A percentile compares a stretch with the other conserved stretches of the same genome.
phyloP scores from a whole-genome alignment of 1,284 basidiomycete genomes.

The Leccinum fallax region DNA sequence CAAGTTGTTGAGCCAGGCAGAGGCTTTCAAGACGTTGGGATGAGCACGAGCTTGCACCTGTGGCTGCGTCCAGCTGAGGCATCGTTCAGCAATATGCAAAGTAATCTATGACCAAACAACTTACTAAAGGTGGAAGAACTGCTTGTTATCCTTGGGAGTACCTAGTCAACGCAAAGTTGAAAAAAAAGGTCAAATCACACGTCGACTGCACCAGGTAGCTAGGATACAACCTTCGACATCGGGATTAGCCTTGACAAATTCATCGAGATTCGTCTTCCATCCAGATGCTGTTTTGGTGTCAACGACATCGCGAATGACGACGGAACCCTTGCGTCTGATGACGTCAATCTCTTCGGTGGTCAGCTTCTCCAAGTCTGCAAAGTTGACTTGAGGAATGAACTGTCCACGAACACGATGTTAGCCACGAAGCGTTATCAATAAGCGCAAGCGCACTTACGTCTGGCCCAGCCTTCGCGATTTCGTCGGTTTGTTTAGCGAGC shows the following conservation, averaged over 20 bases:
- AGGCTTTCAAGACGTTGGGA: conserved; percentile 66
- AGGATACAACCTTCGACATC: conserved; percentile 46
- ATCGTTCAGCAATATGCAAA: not conserved
- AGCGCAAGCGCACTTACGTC: conserved; percentile 41
- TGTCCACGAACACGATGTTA: conserved; percentile 14
- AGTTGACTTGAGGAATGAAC: conserved; percentile 45
- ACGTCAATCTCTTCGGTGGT: conserved; percentile 46
- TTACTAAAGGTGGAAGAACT: conserved; percentile 74
- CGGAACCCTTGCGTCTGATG: conserved; percentile 58
- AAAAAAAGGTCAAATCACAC: not conserved
- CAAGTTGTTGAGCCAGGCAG: conserved; percentile 64
- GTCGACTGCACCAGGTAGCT: not conserved
- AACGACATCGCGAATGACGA: conserved; percentile 66
- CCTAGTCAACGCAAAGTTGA: conserved; percentile 38
- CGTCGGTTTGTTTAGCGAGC: conserved; percentile 46
- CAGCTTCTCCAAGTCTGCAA: conserved; percentile 49
- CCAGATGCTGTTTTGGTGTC: conserved; percentile 52
- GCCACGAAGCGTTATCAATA: not conserved
- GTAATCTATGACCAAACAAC: conserved; percentile 22
- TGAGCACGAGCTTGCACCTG: conserved; percentile 76
- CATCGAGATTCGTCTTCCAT: conserved; percentile 59
- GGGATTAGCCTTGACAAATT: conserved; percentile 61
- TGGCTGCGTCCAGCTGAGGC: conserved; percentile 63
- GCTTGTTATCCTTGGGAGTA: conserved; percentile 59
- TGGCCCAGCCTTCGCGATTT: conserved; percentile 49